Evolutionary conservation across 2,329 filamentous ascomycete genomes (phyloP), one percentile per base, ranked within the genome.

Genomic region (Helotiales sp.): DNA sequence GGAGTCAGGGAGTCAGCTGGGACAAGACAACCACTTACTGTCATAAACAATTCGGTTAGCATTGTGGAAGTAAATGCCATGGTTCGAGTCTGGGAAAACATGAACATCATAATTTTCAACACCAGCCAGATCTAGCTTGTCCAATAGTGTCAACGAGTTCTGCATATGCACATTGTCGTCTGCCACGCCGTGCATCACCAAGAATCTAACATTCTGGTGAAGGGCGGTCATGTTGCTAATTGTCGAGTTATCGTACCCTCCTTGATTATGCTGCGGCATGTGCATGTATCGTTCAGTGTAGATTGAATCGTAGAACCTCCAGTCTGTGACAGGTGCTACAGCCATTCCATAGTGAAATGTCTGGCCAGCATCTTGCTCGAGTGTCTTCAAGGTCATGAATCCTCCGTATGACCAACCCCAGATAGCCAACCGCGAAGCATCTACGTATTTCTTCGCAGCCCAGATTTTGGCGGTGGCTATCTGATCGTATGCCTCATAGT

Each of bases 321-420:
- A 99, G 74, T 99, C 93, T 0, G 93, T 98, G n/a, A 99, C 95
- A 17, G 95, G 95, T 1, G 95, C 95, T 52, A 99, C 96, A 6
- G 96, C 92, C 90, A 99, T 96, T 66, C 95, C 96, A 72, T 99
- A 99, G 63, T 87, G 87, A 77, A 97, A 99, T 0, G 93, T 98
- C 70, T 85, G 73, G 5, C 96, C 95, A 8, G 85, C 93, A 71
- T 99, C 95, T 61, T 85, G 83, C 78, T 99, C 95, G 12, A 99
- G 85, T 1, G 91, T 95, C 78, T 99, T 99, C 68, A 99, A 82
- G 5, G 95, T 91, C 79, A 90, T 90, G 79, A 96, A 99, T 10
- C 95, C 95, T 57, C 95, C 95, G 70, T 95, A 99, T 62, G 91
- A 96, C 95, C 95, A 99, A 48, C 95, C 95, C 95, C 95, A 99